Conservation (phyloP, 176 grass and related monocot genomes). For the Panicum miliaceum region DNA sequence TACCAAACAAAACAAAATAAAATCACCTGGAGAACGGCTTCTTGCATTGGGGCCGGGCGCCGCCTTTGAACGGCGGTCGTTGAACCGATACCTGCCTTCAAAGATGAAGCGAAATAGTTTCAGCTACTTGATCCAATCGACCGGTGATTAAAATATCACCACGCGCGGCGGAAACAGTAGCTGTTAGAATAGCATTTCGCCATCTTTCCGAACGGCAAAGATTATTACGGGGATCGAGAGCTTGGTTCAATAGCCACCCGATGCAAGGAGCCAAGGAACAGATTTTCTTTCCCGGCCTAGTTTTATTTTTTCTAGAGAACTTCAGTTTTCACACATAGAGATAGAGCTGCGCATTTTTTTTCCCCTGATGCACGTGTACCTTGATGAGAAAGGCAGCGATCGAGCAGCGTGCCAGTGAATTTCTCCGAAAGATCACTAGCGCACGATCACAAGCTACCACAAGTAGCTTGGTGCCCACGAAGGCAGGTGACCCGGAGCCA, state of each 20-base stretch:
- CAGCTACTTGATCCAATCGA: neutral
- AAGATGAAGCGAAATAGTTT: neutral
- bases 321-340: neutral
- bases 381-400: constrained; percentile 7
- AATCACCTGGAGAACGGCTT: neutral
- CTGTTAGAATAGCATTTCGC: neutral
- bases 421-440: constrained; percentile 20
- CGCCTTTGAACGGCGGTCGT: constrained; percentile 15
- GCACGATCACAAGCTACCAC: neutral
- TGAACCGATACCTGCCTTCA: constrained; percentile 11
- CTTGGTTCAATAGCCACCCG: neutral
- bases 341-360: neutral
- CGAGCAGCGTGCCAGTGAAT: neutral
- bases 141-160: neutral
- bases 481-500: neutral
- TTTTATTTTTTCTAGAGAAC: too few species aligned
- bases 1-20: neutral
- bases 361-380: neutral
- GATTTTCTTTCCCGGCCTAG: neutral
- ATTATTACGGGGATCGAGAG: neutral
- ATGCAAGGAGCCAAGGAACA: neutral
- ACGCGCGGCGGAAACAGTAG: neutral
- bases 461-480: neutral
- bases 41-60: neutral
- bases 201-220: neutral